Percentiles rank a stretch among this genome's conserved stretches.
These are phyloP conservation scores for Aspergillus tamarii DNA, from an alignment of 2,329 filamentous ascomycete species.

Conservation along the genomic window DNA sequence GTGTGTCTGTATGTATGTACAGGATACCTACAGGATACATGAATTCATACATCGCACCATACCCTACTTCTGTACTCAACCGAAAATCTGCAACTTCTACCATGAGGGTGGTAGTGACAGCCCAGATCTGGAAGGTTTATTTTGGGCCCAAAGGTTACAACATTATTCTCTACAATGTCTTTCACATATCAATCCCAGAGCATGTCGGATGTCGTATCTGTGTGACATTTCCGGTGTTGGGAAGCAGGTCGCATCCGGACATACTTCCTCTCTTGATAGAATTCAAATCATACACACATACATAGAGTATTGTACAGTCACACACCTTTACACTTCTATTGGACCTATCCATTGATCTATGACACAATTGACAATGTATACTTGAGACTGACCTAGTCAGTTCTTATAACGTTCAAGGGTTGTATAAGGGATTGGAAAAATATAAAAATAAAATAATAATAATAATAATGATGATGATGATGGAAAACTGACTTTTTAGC, in stretches of 20 bases:
- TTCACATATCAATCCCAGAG: neutral
- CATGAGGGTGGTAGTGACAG: neutral
- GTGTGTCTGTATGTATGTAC: neutral
- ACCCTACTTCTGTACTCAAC: neutral
- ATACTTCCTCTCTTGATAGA: neutral
- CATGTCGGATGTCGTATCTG: constrained; percentile 3
- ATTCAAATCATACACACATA: neutral
- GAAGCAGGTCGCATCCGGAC: neutral
- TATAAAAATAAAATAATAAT: neutral
- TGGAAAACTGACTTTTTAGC: neutral
- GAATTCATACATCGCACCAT: neutral
- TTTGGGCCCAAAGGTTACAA: neutral
- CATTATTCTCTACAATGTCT: neutral
- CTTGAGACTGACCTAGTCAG: neutral
- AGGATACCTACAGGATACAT: neutral
- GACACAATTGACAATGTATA: neutral
- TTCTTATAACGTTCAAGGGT: neutral
- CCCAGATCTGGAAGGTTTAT: neutral
- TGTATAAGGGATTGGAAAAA: neutral
- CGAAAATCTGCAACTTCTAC: neutral
- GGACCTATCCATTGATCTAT: neutral
- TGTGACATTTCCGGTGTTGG: constrained; percentile 11
- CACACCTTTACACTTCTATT: neutral
- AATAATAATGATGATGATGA: neutral
- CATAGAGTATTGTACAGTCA: neutral